These are phyloP conservation scores for Yarrowia sp. DNA, from an alignment of 805 yeast species.

Conservation along the genomic window DNA sequence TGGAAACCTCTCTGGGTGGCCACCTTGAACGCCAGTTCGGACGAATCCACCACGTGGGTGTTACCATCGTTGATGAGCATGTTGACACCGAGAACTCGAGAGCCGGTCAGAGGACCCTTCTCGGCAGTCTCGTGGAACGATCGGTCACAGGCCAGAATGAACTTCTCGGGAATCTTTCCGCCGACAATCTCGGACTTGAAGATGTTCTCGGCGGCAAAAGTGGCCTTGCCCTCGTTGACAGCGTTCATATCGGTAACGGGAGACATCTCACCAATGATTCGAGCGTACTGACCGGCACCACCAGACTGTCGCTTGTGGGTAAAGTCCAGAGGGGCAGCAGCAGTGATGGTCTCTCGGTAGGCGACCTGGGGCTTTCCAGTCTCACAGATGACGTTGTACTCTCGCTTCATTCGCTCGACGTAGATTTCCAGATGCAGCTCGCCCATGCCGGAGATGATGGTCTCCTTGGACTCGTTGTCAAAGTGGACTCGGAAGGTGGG, in stretches of 20 bases:
- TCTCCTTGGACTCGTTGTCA: conserved; percentile 91
- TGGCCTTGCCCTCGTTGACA: conserved; percentile 49
- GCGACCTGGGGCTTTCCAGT: conserved; percentile 99
- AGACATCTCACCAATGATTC: conserved; percentile 84
- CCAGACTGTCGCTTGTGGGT: conserved; percentile 98
- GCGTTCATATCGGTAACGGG: conserved; percentile 55
- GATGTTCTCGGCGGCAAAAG: conserved; percentile 55
- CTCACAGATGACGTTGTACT: conserved; percentile 91
- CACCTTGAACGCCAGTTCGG: conserved; percentile 91
- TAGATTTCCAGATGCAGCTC: conserved; percentile 96
- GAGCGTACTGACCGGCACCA: conserved; percentile 99
- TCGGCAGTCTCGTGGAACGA: conserved; percentile 95
- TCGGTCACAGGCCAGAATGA: conserved; percentile 88
- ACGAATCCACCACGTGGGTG: conserved; percentile 95
- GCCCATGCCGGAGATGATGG: conserved; percentile 97
- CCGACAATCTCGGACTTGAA: conserved; percentile 92
- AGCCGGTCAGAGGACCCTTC: conserved; percentile 97
- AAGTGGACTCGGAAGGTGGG: conserved; percentile 95
- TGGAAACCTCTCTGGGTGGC: conserved; percentile 93
- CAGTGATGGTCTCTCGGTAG: conserved; percentile 88
- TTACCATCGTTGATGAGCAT: conserved; percentile 98
- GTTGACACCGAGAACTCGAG: conserved; percentile 86
- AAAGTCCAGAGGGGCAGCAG: conserved; percentile 80
- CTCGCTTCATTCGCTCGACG: conserved; percentile 98
- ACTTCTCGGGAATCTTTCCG: conserved; percentile 96